These are phyloP conservation scores for Aurantiochytrium sp. DNA, from an alignment of 108 stramenopile species.

Conservation along the genomic window DNA sequence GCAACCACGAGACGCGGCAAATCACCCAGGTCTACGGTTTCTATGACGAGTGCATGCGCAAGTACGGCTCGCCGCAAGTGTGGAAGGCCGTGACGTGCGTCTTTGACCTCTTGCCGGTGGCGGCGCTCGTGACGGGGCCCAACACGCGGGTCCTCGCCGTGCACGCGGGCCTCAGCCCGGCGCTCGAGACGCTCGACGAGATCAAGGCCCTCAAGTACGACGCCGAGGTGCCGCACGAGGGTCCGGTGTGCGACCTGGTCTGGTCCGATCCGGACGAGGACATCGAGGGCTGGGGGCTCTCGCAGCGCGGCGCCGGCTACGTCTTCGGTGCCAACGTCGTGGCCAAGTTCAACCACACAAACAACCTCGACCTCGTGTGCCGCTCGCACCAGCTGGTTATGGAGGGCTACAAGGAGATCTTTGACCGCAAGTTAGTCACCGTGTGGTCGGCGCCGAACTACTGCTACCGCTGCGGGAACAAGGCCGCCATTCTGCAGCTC, in stretches of 20 bases:
- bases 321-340: conserved; percentile 82
- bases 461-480: conserved; percentile 94
- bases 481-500: conserved; percentile 77
- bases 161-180: conserved; percentile 81
- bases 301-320: conserved; percentile 83
- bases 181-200: conserved; percentile 77
- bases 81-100: conserved; percentile 79
- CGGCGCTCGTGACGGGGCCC: conserved; percentile 67
- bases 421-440: conserved; percentile 74
- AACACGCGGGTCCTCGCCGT: conserved; percentile 76
- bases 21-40: conserved; percentile 92
- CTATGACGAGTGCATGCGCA: conserved; percentile 71
- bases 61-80: conserved; percentile 68
- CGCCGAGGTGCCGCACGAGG: conserved; percentile 83
- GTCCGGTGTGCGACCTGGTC: conserved; percentile 83
- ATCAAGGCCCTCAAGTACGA: conserved; percentile 75
- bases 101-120: conserved; percentile 78
- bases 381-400: conserved; percentile 95
- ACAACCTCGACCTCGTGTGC: conserved; percentile 77
- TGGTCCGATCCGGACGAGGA: conserved; percentile 76
- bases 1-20: conserved; percentile 87
- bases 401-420: conserved; percentile 82
- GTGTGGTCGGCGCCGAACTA: conserved; percentile 96
- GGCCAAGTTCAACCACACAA: conserved; percentile 84
- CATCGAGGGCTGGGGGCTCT: conserved; percentile 56